Evolutionary conservation across 768 basidiomycete genomes (phyloP).

Genomic region (Multifurca ochricompacta): DNA sequence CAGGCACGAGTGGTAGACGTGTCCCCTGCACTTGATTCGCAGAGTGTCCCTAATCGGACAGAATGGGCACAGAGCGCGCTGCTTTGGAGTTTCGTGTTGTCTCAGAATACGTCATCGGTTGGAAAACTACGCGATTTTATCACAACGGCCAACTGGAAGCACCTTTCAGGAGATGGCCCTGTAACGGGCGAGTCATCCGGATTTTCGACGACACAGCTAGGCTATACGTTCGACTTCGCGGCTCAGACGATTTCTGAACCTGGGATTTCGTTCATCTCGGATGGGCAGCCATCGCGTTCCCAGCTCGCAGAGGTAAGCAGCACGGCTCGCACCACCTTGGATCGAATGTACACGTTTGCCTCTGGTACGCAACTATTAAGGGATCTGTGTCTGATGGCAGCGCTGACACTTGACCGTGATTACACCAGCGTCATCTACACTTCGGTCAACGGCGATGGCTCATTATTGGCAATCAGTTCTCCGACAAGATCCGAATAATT

Average conservation of each 20-base stretch:
- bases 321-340: conserved; percentile 34
- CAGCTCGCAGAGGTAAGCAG: conserved; percentile 40
- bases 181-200: conserved; percentile 24
- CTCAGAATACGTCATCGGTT: conserved; percentile 37
- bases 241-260: conserved; percentile 42
- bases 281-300: conserved; percentile 39
- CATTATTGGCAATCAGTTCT: conserved; percentile 51
- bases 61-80: conserved; percentile 52
- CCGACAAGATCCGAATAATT: conserved; percentile 35
- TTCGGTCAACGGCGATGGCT: conserved; percentile 39
- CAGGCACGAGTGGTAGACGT: conserved; percentile 53
- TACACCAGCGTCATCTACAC: conserved; percentile 55
- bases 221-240: conserved; percentile 55
- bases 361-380: conserved; percentile 35
- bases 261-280: conserved; percentile 35
- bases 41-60: conserved; percentile 40
- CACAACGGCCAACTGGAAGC: conserved; percentile 40
- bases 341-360: conserved; percentile 55
- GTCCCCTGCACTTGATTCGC: conserved; percentile 35
- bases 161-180: conserved; percentile 37
- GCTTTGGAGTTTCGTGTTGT: conserved; percentile 51
- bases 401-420: neutral
- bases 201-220: conserved; percentile 40
- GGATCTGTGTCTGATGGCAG: neutral
- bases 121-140: conserved; percentile 40